Conservation (phyloP, 345 rosid species). For the Citrus hindsii region DNA sequence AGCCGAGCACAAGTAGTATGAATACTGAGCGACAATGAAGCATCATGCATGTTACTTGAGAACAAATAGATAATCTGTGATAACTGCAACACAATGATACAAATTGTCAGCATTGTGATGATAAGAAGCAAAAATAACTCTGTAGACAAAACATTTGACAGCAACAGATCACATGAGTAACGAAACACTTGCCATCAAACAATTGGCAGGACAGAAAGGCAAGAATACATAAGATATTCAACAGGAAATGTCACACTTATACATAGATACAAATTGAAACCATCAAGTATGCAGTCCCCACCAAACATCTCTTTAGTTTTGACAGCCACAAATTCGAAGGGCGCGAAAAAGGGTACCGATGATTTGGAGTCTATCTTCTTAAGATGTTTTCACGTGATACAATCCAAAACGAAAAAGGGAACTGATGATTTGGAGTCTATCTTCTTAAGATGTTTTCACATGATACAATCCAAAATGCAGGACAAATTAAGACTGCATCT, state of each 20-base stretch:
- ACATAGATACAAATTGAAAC: neutral
- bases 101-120: constrained; percentile 11
- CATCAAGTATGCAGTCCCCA: neutral
- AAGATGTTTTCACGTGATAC: neutral
- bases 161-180: neutral
- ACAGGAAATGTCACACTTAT: neutral
- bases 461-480: neutral
- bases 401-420: neutral
- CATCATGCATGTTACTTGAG: constrained; percentile 98
- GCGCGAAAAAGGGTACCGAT: neutral
- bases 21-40: constrained; percentile 89
- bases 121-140: neutral
- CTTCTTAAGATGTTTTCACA: neutral
- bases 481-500: neutral
- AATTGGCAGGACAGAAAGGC: neutral
- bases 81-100: constrained; percentile 51
- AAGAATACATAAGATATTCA: neutral
- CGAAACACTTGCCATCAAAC: neutral
- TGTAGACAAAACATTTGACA: neutral
- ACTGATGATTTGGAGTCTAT: neutral
- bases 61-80: constrained; percentile 93
- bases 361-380: neutral
- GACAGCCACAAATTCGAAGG: neutral
- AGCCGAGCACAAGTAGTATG: constrained; percentile 97
- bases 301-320: neutral